Evolutionary conservation across 1,284 basidiomycete genomes (phyloP).

Genomic region (Ceratobasidium sp.): DNA sequence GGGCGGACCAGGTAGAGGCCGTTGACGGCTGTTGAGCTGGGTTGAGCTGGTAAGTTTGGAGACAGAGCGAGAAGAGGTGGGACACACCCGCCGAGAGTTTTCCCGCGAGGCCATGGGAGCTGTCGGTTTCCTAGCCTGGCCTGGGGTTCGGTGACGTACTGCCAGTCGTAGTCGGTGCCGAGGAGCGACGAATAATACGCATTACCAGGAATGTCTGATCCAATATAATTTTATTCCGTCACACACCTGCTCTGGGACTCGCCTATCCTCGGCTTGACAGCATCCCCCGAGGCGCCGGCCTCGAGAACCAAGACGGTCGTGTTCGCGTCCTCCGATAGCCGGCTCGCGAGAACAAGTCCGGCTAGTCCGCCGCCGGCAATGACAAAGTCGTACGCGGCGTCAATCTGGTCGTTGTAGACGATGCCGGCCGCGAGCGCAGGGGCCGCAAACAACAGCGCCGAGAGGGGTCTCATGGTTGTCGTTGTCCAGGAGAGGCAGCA

Average conservation of each 20-base stretch:
- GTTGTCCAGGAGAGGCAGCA: not conserved
- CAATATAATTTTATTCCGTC: not conserved
- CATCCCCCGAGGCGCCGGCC: conserved; percentile 70
- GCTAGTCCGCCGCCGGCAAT: conserved; percentile 74
- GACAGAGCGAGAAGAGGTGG: not conserved
- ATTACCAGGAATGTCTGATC: conserved; percentile 61
- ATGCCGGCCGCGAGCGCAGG: conserved; percentile 40
- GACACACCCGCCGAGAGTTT: conserved; percentile 72
- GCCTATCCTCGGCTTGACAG: conserved; percentile 53
- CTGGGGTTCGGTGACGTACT: conserved; percentile 67
- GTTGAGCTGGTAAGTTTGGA: conserved; percentile 29
- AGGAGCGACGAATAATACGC: conserved; percentile 64
- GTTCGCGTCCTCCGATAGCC: conserved; percentile 75
- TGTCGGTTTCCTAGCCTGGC: conserved; percentile 56
- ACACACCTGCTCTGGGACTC: not conserved
- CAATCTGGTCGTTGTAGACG: conserved; percentile 46
- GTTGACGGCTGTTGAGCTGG: conserved; percentile 64
- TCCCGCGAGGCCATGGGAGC: conserved; percentile 68
- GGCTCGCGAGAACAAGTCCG: conserved; percentile 75
- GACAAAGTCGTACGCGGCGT: conserved; percentile 65
- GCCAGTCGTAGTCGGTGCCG: conserved; percentile 69
- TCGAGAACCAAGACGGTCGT: conserved; percentile 79
- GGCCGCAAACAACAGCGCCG: not conserved
- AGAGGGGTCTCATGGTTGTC: conserved; percentile 32
- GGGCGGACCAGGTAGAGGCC: conserved; percentile 74